phyloP scores from a whole-genome alignment of 345 rosid genomes.

The Noccaea caerulescens region DNA sequence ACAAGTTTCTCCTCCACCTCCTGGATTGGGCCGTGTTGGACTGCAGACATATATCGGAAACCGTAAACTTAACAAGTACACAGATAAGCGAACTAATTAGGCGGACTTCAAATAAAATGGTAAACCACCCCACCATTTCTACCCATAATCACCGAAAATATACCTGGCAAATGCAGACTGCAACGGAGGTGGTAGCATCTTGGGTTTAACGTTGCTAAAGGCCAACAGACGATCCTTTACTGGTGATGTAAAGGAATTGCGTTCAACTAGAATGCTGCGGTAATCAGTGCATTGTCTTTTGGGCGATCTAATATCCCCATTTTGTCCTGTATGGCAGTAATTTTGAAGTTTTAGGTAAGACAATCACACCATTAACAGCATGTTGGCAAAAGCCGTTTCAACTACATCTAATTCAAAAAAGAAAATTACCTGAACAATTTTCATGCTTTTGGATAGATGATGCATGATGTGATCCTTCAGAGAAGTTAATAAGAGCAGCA shows the following conservation, averaged over 20 bases:
- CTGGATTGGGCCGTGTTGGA: constrained; percentile 92
- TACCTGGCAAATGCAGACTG: constrained; percentile 93
- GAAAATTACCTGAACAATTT: constrained; percentile 53
- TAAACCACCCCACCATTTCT: constrained; percentile 15
- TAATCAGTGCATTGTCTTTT: constrained; percentile 64
- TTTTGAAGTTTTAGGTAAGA: constrained; percentile 23
- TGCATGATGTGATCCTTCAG: constrained; percentile 50
- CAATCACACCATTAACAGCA: constrained; percentile 20
- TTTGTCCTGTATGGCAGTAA: constrained; percentile 66
- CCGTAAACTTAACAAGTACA: constrained; percentile 22
- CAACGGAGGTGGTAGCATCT: constrained; percentile 69
- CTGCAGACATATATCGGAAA: constrained; percentile 47
- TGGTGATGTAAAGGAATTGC: constrained; percentile 77
- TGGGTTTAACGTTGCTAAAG: constrained; percentile 59
- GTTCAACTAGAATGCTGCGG: constrained; percentile 89
- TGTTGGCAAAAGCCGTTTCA: background rate
- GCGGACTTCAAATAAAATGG: background rate
- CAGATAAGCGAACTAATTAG: constrained; percentile 5
- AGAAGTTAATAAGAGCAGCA: constrained; percentile 64
- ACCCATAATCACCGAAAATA: constrained; percentile 13
- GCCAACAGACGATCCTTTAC: constrained; percentile 78
- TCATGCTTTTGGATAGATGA: constrained; percentile 62
- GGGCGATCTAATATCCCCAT: constrained; percentile 83
- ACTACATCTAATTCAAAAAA: background rate
- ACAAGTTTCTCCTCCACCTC: constrained; percentile 98